Evolutionary conservation across 768 basidiomycete genomes (phyloP).

Genomic region (Cystobasidium tubakii): DNA sequence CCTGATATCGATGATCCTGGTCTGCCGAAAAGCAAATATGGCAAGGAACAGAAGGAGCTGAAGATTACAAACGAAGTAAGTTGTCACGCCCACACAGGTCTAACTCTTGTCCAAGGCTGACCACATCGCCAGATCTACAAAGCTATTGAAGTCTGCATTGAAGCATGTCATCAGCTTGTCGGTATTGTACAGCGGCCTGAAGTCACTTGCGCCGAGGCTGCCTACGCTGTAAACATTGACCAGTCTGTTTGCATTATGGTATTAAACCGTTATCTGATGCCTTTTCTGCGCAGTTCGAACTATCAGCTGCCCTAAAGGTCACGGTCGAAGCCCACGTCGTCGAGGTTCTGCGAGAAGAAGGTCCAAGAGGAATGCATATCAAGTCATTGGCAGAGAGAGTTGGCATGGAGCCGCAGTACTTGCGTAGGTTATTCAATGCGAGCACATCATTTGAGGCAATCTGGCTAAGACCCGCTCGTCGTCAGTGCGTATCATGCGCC

Average conservation of each 20-base stretch:
- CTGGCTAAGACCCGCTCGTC: slow-evolving; percentile 44
- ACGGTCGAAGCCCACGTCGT: slow-evolving; percentile 50
- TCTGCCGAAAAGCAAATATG: slow-evolving; percentile 29
- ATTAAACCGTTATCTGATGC: background rate
- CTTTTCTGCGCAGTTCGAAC: slow-evolving; percentile 35
- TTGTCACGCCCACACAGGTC: background rate
- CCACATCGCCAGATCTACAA: slow-evolving; percentile 26
- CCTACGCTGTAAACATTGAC: slow-evolving; percentile 9
- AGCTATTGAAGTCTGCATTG: slow-evolving; percentile 35
- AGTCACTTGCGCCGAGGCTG: slow-evolving; percentile 27
- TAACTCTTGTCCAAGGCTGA: no score
- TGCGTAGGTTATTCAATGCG: slow-evolving; percentile 51
- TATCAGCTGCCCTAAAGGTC: slow-evolving; percentile 47
- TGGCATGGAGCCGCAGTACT: slow-evolving; percentile 48
- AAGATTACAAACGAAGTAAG: slow-evolving; percentile 23
- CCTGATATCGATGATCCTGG: slow-evolving; percentile 37
- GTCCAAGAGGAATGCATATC: slow-evolving; percentile 48
- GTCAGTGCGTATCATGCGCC: slow-evolving; percentile 49
- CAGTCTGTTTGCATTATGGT: background rate
- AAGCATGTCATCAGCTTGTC: slow-evolving; percentile 34
- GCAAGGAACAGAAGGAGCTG: slow-evolving; percentile 29
- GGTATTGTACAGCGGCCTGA: slow-evolving; percentile 32
- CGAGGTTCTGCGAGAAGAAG: slow-evolving; percentile 53
- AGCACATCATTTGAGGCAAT: no score
- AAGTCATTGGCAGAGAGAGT: slow-evolving; percentile 50